Base-by-base conservation (phyloP, 2,329 filamentous ascomycete genomes). In the Claviceps pazoutovae region DNA sequence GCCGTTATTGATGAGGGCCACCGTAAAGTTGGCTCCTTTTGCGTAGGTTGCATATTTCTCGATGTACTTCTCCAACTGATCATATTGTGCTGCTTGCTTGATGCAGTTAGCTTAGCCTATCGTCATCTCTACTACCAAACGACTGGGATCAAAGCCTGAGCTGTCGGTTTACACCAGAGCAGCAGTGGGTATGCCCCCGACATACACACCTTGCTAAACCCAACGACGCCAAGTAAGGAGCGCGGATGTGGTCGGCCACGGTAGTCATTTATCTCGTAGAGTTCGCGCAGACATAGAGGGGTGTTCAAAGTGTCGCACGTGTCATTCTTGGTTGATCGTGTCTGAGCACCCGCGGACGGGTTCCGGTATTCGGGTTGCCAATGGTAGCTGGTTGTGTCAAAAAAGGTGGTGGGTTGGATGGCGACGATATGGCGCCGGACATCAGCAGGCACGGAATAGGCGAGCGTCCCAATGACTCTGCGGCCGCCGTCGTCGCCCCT, bases 161-260 rank as follows among this genome's bases (percentile, higher is more conserved):
- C 9, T 34, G 9, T 34, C 30, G 30, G 9, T 11, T 34, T 34
- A 4, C 30, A 11, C 30, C 9, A 34, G 3, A 34, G 11, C 9
- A 34, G 30, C 30, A 34, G 30, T 34, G 9, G 9, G 30, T 9
- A 11, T 34, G 30, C 30, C 30, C 9, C 9, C 30, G 37, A 34
- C 60, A 56, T 57, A 69, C 60, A 56, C 57, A 69, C 70, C 39
- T 66, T 62, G 0, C 67, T 57, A 54, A 74, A 76, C 4, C 71
- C 73, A 19, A 58, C 58, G 17, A 88, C 80, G n/a, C 83, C 84
- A 49, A 83, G 78, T 53, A 74, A 77, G 52, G 83, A 83, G 0
- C 68, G 83, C 23, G 72, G 79, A 59, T 71, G 78, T 11, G 81
- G 76, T 21, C 64, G 80, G 7, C 76, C 68, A 8, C 83, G 80